phyloP scores from a whole-genome alignment of 331 rosid genomes.

The Stylosanthes scabra region DNA sequence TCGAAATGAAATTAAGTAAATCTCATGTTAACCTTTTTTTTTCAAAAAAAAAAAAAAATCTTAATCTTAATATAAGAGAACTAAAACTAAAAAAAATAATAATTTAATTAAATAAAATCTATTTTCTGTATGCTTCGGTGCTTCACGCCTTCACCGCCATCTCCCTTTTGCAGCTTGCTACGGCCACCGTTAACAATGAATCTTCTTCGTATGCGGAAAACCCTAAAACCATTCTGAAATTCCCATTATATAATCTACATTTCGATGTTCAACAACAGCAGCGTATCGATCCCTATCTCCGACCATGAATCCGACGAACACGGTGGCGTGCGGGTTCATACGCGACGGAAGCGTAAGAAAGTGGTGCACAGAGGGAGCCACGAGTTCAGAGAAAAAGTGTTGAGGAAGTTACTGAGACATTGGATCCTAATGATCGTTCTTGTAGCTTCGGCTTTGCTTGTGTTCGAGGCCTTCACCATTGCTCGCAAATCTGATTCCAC shows the following conservation, averaged over 20 bases:
- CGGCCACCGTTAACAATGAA: not conserved
- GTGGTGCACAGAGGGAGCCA: slow-evolving; percentile 41
- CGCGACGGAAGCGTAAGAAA: slow-evolving; percentile 80
- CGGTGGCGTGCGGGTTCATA: slow-evolving; percentile 72
- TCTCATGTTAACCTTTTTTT: no score
- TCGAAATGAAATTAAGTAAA: no score
- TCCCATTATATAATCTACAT: not conserved
- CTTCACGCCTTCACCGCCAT: no score
- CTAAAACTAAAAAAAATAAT: no score
- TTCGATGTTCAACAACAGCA: slow-evolving; percentile 61
- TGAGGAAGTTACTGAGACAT: slow-evolving; percentile 59
- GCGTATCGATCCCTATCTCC: slow-evolving; percentile 65
- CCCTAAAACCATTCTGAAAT: not conserved
- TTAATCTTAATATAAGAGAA: no score
- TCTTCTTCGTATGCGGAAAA: not conserved
- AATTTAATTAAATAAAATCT: no score
- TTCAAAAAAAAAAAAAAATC: no score
- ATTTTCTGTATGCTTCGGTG: no score
- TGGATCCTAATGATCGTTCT: slow-evolving; percentile 73
- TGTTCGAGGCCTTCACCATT: slow-evolving; percentile 64
- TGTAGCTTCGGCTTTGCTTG: slow-evolving; percentile 56
- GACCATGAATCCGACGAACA: slow-evolving; percentile 81
- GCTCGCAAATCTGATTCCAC: slow-evolving; percentile 47
- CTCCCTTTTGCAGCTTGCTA: no score
- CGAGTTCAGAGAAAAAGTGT: slow-evolving; percentile 14